These are phyloP conservation scores for Suillus clintonianus DNA, from an alignment of 768 basidiomycete species.

Conservation along the genomic window DNA sequence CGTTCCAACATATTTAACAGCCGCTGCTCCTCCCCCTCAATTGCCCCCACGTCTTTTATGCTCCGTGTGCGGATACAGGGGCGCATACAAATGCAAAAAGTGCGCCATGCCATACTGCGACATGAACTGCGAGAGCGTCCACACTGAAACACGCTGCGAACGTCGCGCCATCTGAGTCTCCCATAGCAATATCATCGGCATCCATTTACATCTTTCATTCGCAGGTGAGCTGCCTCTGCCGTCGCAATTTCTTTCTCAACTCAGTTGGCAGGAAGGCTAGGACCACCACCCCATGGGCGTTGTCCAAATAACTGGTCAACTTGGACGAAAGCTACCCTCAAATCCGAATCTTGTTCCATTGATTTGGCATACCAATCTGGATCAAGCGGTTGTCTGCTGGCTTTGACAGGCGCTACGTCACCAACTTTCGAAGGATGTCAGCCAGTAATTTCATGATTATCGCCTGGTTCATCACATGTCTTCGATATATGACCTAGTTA, in stretches of 20 bases:
- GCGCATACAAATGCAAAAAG: conserved; percentile 73
- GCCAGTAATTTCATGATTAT: background rate
- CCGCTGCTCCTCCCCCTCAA: conserved; percentile 54
- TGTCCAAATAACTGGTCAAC: background rate
- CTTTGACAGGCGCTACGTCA: background rate
- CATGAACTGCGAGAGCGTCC: conserved; percentile 68
- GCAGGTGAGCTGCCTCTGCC: background rate
- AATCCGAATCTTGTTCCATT: background rate
- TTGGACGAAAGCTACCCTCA: background rate
- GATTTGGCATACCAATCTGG: background rate
- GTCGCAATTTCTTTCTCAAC: background rate
- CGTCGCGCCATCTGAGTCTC: conserved; percentile 55
- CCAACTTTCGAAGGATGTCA: background rate
- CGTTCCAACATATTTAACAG: conserved; percentile 73
- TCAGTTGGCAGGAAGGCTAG: background rate
- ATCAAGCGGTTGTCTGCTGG: background rate
- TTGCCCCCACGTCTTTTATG: conserved; percentile 75
- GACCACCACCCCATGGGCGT: too few relatives aligned
- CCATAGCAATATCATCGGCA: background rate
- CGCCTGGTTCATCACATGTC: background rate
- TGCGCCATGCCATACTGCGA: conserved; percentile 81
- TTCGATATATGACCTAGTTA: background rate
- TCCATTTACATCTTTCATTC: background rate
- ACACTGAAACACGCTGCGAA: conserved; percentile 82
- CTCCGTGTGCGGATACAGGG: conserved; percentile 88